Evolutionary conservation across 345 rosid species (phyloP).

Genomic region (Eutrema heterophyllum): DNA sequence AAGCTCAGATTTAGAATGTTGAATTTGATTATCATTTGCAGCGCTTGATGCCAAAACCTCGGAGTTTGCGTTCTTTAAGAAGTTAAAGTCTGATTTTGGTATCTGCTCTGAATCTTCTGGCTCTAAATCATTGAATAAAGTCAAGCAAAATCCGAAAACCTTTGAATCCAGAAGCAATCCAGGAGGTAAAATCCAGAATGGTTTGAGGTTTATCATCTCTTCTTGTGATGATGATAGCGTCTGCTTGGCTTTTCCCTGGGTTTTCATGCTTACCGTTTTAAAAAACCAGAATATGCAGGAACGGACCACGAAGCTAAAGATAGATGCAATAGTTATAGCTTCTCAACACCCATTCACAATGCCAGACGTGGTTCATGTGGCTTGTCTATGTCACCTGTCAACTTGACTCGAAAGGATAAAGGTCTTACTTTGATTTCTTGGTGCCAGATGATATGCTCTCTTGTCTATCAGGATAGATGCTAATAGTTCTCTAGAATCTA

Average conservation of each 20-base stretch:
- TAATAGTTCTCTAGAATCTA: background rate
- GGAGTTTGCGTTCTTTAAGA: conserved; percentile 70
- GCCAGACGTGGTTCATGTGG: conserved; percentile 1
- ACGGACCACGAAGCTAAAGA: conserved; percentile 2
- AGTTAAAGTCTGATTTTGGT: conserved; percentile 44
- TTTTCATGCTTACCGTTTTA: background rate
- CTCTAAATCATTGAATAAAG: conserved; percentile 10
- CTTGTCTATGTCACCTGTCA: background rate
- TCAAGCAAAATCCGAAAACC: conserved; percentile 8
- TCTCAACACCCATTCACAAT: conserved; percentile 27
- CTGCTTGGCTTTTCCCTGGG: background rate
- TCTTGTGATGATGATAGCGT: background rate
- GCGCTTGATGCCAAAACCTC: conserved; percentile 67
- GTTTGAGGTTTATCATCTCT: background rate
- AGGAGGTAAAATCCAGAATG: conserved; percentile 25
- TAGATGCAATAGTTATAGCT: conserved; percentile 17
- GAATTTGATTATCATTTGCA: conserved; percentile 28
- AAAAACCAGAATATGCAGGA: conserved; percentile 32
- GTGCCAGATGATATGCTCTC: background rate
- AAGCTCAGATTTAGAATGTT: background rate
- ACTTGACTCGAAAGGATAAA: conserved; percentile 11
- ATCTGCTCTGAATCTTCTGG: conserved; percentile 15
- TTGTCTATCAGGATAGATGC: background rate
- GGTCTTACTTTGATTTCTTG: conserved; percentile 11
- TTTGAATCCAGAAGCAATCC: conserved; percentile 14